Evolutionary conservation across 2,329 filamentous ascomycete genomes (phyloP).

Genomic region (Ceratocystis papillata): DNA sequence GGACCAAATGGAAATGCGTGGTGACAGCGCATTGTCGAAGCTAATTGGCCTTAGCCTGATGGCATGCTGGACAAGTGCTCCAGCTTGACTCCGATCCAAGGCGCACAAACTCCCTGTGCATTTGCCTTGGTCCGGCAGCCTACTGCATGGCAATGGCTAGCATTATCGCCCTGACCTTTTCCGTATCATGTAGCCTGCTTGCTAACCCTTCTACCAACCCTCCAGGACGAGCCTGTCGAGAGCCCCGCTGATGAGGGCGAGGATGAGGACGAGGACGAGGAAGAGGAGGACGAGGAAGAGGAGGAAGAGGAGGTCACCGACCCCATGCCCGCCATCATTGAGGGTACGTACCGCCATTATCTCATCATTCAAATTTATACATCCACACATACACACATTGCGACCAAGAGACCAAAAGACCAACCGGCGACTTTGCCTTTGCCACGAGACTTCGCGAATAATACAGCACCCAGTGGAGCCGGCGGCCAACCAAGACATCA

Average conservation of each 20-base stretch:
- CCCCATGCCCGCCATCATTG: conserved; percentile 76
- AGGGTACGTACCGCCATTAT: conserved; percentile 54
- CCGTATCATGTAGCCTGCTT: neutral
- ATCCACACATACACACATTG: neutral
- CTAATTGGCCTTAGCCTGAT: neutral
- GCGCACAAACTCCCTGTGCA: no score
- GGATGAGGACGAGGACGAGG: conserved; percentile 45
- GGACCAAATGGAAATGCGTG: neutral
- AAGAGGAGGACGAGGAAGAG: conserved; percentile 59
- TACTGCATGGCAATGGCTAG: no score
- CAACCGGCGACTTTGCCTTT: conserved; percentile 9
- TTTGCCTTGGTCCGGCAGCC: neutral
- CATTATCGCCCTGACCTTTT: no score
- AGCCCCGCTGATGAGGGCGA: conserved; percentile 37
- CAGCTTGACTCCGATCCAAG: neutral
- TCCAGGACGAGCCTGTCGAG: conserved; percentile 27
- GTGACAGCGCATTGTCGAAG: neutral
- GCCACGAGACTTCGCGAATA: neutral
- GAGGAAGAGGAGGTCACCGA: conserved; percentile 79
- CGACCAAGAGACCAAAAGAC: conserved; percentile 6
- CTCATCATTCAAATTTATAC: neutral
- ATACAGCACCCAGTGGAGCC: neutral
- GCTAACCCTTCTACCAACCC: conserved; percentile 30
- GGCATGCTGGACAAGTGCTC: neutral
- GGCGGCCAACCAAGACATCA: neutral